Evolutionary conservation across 352 stramenopile species (phyloP).

Genomic region (Phytophthora chlamydospora): DNA sequence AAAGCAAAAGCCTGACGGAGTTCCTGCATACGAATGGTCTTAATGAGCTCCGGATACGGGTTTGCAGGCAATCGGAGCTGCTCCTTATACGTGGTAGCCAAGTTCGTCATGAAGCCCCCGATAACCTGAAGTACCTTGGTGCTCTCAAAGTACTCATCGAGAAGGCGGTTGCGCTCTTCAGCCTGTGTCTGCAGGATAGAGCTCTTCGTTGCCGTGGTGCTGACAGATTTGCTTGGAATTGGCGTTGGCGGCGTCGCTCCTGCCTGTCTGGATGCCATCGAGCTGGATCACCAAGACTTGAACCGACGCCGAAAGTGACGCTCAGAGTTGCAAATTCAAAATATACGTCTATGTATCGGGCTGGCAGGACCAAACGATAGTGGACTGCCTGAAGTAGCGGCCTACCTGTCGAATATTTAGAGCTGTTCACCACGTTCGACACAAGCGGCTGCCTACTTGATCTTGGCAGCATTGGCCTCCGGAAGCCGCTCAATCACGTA

Average conservation of each 20-base stretch:
- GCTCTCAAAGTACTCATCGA: conserved; percentile 50
- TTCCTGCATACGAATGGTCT: conserved; percentile 34
- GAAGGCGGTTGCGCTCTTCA: conserved; percentile 35
- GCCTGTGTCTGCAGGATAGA: conserved; percentile 24
- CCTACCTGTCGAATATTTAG: conserved; percentile 29
- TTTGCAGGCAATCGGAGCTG: conserved; percentile 42
- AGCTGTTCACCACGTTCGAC: conserved; percentile 13
- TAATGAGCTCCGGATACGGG: conserved; percentile 45
- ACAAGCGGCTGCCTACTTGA: conserved; percentile 64
- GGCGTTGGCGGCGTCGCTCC: not conserved
- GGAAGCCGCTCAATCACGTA: conserved; percentile 99
- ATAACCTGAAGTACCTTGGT: conserved; percentile 50
- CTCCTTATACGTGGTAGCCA: conserved; percentile 36
- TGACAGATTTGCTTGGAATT: not conserved
- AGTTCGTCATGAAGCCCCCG: conserved; percentile 30
- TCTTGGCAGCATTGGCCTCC: conserved; percentile 93
- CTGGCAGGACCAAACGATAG: conserved; percentile 1
- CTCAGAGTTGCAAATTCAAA: conserved; percentile 16
- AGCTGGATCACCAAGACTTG: conserved; percentile 7
- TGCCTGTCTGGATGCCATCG: conserved; percentile 18
- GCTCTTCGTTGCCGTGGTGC: not conserved
- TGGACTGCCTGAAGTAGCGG: conserved; percentile 4
- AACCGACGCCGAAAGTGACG: conserved; percentile 11
- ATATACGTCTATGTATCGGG: conserved; percentile 40
- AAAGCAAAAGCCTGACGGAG: conserved; percentile 33